phyloP scores from a whole-genome alignment of 768 basidiomycete genomes.

The Pleurotus pulmonarius region DNA sequence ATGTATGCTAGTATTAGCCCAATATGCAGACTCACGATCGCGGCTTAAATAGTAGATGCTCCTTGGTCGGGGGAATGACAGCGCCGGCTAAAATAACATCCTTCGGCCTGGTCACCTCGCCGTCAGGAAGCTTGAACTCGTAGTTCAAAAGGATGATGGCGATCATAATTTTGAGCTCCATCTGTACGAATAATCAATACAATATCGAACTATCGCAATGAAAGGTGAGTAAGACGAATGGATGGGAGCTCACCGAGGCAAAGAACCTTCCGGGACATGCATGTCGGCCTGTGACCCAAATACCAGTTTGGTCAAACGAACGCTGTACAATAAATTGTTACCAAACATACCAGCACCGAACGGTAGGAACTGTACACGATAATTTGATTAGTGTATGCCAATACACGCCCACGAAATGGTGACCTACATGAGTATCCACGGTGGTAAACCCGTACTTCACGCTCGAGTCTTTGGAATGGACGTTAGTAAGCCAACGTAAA shows the following conservation, averaged over 20 bases:
- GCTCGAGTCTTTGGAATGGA: slow-evolving; percentile 11
- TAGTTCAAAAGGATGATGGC: slow-evolving; percentile 31
- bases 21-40: slow-evolving; percentile 5
- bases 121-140: slow-evolving; percentile 24
- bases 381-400: slow-evolving; percentile 8
- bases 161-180: slow-evolving; percentile 33
- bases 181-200: slow-evolving; percentile 15
- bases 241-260: background rate
- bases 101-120: slow-evolving; percentile 21
- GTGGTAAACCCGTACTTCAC: slow-evolving; percentile 32
- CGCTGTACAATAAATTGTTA: background rate
- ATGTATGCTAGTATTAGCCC: background rate
- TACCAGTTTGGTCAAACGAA: background rate
- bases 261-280: slow-evolving; percentile 15
- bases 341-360: slow-evolving; percentile 31
- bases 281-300: slow-evolving; percentile 23
- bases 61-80: slow-evolving; percentile 29
- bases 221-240: background rate
- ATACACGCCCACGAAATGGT: background rate
- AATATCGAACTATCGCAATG: too few species aligned
- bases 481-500: background rate
- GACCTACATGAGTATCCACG: slow-evolving; percentile 28
- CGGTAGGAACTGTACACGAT: slow-evolving; percentile 28
- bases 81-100: slow-evolving; percentile 30
- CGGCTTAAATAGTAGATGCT: slow-evolving; percentile 24